These are phyloP conservation scores for Sordaria brevicollis DNA, from an alignment of 495 filamentous ascomycete genomes.

Conservation along the genomic window DNA sequence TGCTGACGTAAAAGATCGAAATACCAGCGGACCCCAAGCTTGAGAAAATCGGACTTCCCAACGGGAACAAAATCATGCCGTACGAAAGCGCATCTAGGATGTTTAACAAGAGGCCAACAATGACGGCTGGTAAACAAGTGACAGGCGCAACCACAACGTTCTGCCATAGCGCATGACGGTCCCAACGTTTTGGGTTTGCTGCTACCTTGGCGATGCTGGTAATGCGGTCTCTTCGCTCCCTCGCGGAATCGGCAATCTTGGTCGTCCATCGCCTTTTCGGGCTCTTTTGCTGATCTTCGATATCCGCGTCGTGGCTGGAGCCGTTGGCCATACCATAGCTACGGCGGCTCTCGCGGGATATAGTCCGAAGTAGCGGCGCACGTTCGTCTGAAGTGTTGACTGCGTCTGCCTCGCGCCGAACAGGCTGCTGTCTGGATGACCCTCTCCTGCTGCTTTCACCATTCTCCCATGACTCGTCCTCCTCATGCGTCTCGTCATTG, in stretches of 20 bases:
- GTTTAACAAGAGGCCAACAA: constrained; percentile 82
- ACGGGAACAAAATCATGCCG: constrained; percentile 90
- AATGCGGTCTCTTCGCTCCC: constrained; percentile 1
- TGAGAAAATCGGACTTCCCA: constrained; percentile 74
- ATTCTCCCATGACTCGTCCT: background rate
- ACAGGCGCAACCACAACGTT: constrained; percentile 55
- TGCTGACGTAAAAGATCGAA: constrained; percentile 97
- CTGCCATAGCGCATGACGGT: constrained; percentile 52
- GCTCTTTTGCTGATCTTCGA: constrained; percentile 31
- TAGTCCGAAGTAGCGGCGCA: constrained; percentile 25
- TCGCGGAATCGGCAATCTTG: background rate
- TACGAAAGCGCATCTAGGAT: constrained; percentile 92
- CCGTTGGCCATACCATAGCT: constrained; percentile 13
- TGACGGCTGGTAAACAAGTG: constrained; percentile 68
- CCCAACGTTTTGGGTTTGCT: constrained; percentile 61
- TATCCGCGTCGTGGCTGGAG: constrained; percentile 18
- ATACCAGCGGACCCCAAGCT: constrained; percentile 84
- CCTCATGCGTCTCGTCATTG: constrained; percentile 11
- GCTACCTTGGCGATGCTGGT: constrained; percentile 9
- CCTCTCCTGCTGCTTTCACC: background rate
- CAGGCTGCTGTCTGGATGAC: constrained; percentile 1
- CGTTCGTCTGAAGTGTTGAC: constrained; percentile 20
- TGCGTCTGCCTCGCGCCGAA: background rate
- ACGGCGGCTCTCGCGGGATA: constrained; percentile 13
- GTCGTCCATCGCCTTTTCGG: constrained; percentile 9